These are phyloP conservation scores for Saprolegnia parasitica DNA, from an alignment of 352 stramenopile genomes.

Conservation along the genomic window DNA sequence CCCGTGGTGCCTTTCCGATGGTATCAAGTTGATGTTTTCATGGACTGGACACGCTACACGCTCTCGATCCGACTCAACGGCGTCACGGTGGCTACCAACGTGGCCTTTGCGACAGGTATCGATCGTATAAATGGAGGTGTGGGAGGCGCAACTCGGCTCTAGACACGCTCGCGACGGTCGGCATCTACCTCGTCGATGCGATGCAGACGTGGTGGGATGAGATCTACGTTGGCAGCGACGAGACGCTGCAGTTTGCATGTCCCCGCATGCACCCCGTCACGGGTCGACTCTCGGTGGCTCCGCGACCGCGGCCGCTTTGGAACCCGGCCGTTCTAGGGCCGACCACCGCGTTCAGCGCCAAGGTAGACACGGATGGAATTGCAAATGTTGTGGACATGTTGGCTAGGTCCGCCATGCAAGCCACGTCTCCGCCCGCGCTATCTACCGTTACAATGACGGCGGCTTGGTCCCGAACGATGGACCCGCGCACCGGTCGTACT, in stretches of 20 bases:
- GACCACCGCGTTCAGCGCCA: not conserved
- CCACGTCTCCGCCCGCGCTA: conserved; percentile 68
- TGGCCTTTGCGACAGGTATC: conserved; percentile 42
- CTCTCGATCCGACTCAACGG: conserved; percentile 92
- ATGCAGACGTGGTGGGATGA: conserved; percentile 94
- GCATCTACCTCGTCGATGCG: conserved; percentile 75
- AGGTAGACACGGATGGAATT: conserved; percentile 7
- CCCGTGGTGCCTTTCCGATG: conserved; percentile 70
- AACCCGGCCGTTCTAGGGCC: conserved; percentile 7
- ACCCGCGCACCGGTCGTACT: conserved; percentile 68
- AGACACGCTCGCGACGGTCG: conserved; percentile 45
- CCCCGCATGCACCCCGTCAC: conserved; percentile 35
- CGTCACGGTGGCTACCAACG: conserved; percentile 60
- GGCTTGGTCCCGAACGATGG: conserved; percentile 83
- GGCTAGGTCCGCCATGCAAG: conserved; percentile 67
- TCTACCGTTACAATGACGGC: conserved; percentile 78
- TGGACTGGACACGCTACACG: conserved; percentile 74
- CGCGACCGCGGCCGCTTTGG: conserved; percentile 15
- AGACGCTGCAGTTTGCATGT: conserved; percentile 88
- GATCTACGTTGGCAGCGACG: conserved; percentile 91
- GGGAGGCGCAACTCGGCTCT: conserved; percentile 13
- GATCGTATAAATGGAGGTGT: not conserved
- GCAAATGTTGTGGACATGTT: not conserved
- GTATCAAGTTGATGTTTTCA: conserved; percentile 93
- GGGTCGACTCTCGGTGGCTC: not conserved